Evolutionary conservation across 345 rosid genomes (phyloP).

Genomic region (Acer campestre): DNA sequence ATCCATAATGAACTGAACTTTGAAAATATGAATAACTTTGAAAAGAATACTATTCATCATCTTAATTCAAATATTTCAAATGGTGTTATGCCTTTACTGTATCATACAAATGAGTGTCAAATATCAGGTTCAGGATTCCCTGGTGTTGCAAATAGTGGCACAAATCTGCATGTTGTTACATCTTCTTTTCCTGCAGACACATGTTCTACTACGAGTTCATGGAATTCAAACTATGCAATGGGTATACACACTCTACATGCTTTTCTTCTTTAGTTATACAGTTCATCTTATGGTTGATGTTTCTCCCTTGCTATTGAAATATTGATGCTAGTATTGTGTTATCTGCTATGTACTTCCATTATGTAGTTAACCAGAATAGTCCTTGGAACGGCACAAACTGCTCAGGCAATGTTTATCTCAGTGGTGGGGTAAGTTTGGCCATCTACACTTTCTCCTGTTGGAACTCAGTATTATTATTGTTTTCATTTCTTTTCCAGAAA

Average conservation of each 20-base stretch:
- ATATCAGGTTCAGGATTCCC: slow-evolving; percentile 50
- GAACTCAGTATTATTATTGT: slow-evolving; percentile 3
- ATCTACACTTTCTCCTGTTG: not conserved
- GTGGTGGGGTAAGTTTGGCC: slow-evolving; percentile 41
- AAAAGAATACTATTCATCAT: slow-evolving; percentile 43
- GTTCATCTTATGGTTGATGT: slow-evolving; percentile 14
- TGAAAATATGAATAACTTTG: slow-evolving; percentile 52
- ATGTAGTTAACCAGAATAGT: slow-evolving; percentile 35
- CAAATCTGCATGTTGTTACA: slow-evolving; percentile 29
- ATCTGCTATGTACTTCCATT: slow-evolving; percentile 21
- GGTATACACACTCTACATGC: slow-evolving; percentile 30
- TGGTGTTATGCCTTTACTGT: slow-evolving; percentile 92
- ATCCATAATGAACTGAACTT: slow-evolving; percentile 62
- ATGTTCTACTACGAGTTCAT: slow-evolving; percentile 16
- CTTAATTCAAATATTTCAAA: slow-evolving; percentile 40
- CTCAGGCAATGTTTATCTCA: slow-evolving; percentile 22
- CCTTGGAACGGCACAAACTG: slow-evolving; percentile 17
- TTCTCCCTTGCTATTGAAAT: not conserved
- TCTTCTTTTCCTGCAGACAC: slow-evolving; percentile 27
- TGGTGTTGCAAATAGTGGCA: slow-evolving; percentile 41
- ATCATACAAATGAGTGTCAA: slow-evolving; percentile 83
- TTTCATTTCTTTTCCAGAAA: not conserved
- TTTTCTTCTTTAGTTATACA: slow-evolving; percentile 16
- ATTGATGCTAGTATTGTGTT: slow-evolving; percentile 16
- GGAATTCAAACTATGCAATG: slow-evolving; percentile 33